Percentiles rank a stretch among this genome's conserved stretches.
These are phyloP conservation scores for Scytalidium lignicola DNA, from an alignment of 2,329 filamentous ascomycete species.

Conservation along the genomic window DNA sequence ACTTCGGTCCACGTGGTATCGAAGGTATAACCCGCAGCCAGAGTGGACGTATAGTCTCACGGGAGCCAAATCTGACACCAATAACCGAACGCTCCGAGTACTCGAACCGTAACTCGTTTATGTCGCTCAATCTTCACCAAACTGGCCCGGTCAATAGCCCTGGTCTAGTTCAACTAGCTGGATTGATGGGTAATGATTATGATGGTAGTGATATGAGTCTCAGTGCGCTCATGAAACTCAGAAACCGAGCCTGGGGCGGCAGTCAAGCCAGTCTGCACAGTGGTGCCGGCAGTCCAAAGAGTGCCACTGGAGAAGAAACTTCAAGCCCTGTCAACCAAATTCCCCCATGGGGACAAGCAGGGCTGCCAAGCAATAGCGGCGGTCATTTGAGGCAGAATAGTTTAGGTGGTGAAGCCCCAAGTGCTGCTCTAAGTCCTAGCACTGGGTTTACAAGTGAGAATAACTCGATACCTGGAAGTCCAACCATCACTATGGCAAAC, in stretches of 20 bases:
- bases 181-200: conserved; percentile 50
- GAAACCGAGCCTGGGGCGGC: conserved; percentile 74
- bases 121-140: conserved; percentile 46
- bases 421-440: background rate
- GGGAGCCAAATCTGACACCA: conserved; percentile 88
- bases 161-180: conserved; percentile 70
- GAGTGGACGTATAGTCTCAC: conserved; percentile 68
- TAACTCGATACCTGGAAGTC: conserved; percentile 15
- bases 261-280: conserved; percentile 69
- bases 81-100: conserved; percentile 96
- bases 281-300: conserved; percentile 33
- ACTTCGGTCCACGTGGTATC: conserved; percentile 73
- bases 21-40: conserved; percentile 56
- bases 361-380: background rate
- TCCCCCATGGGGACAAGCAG: conserved; percentile 17
- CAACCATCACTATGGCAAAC: conserved; percentile 14
- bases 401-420: conserved; percentile 14
- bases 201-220: conserved; percentile 61
- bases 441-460: conserved; percentile 8
- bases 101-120: conserved; percentile 85
- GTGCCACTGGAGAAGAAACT: conserved; percentile 17
- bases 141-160: conserved; percentile 56
- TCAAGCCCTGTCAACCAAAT: conserved; percentile 16
- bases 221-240: conserved; percentile 62
- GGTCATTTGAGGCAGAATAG: conserved; percentile 5